These are phyloP conservation scores for Xerocomellus intermedius DNA, from an alignment of 768 basidiomycete species.

Conservation along the genomic window DNA sequence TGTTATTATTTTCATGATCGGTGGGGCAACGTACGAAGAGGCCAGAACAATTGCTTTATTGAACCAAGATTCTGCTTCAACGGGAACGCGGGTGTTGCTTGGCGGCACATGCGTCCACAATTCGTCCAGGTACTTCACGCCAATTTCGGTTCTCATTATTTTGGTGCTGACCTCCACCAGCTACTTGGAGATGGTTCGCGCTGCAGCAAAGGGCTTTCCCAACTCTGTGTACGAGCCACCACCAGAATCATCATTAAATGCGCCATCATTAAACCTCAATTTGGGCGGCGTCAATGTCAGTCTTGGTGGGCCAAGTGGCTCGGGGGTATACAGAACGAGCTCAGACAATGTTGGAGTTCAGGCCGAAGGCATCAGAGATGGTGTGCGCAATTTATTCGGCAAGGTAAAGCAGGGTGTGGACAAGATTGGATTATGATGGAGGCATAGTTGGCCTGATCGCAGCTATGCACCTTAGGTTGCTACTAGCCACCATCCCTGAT, in stretches of 20 bases:
- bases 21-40: conserved; percentile 96
- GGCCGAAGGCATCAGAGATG: conserved; percentile 87
- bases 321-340: conserved; percentile 82
- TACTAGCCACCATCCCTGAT: neutral
- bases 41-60: conserved; percentile 80
- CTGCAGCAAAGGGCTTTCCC: conserved; percentile 63
- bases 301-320: conserved; percentile 82
- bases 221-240: conserved; percentile 71
- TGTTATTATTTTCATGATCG: conserved; percentile 94
- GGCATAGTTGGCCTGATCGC: neutral
- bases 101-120: conserved; percentile 97
- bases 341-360: conserved; percentile 72
- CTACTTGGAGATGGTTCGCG: conserved; percentile 85
- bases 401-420: conserved; percentile 89
- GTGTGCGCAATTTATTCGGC: conserved; percentile 81
- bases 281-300: conserved; percentile 91
- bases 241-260: conserved; percentile 67
- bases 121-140: conserved; percentile 69
- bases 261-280: conserved; percentile 85
- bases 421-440: conserved; percentile 39
- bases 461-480: neutral
- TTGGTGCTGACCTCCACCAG: conserved; percentile 38
- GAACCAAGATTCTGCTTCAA: conserved; percentile 72
- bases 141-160: neutral
- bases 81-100: conserved; percentile 76